phyloP scores from a whole-genome alignment of 257 asterid species.

The Eustoma russellianum region DNA sequence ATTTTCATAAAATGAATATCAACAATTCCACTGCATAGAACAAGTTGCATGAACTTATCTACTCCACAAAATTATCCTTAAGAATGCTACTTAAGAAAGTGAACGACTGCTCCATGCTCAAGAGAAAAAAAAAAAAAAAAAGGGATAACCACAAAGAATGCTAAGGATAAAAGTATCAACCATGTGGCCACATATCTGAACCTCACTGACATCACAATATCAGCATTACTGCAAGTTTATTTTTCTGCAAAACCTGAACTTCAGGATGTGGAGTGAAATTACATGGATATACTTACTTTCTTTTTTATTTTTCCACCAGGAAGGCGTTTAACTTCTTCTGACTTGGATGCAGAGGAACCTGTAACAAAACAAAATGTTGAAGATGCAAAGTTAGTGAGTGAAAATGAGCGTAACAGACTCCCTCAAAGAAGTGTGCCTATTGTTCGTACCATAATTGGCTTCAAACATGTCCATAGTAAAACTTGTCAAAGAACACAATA shows the following conservation, averaged over 20 bases:
- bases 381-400: constrained; percentile 5
- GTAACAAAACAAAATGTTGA: constrained; percentile 23
- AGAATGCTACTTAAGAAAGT: too few relatives aligned
- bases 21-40: too few relatives aligned
- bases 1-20: too few relatives aligned
- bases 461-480: not conserved
- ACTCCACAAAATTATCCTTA: too few relatives aligned
- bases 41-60: too few relatives aligned
- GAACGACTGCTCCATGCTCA: too few relatives aligned
- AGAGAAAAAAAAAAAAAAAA: too few relatives aligned
- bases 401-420: constrained; percentile 6
- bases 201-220: not conserved
- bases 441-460: not conserved
- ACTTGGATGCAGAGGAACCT: constrained; percentile 74
- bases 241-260: not conserved
- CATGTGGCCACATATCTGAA: too few relatives aligned
- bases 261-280: not conserved
- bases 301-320: constrained; percentile 97
- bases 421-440: not conserved
- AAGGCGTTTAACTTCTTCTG: constrained; percentile 86
- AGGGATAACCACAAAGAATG: too few relatives aligned
- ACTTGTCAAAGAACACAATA: not conserved
- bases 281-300: constrained; percentile 45
- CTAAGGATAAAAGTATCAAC: too few relatives aligned
- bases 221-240: constrained; percentile 1